phyloP scores from a whole-genome alignment of 2,329 filamentous ascomycete genomes.

The Aspergillus costaricaensis region DNA sequence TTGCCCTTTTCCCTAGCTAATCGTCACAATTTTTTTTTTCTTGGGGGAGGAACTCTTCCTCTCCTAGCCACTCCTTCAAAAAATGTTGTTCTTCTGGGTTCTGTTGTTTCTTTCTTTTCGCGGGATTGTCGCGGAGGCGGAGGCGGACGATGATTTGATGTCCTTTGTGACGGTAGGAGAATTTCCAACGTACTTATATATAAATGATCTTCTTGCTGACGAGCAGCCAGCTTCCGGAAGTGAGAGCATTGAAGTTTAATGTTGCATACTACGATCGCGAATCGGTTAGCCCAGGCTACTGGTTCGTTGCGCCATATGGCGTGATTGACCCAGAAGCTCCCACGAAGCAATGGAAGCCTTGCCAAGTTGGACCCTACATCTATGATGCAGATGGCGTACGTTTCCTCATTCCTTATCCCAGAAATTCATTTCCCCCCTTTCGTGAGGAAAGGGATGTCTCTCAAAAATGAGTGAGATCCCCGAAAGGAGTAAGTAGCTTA shows the following conservation, averaged over 20 bases:
- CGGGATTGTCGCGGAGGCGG: slow-evolving; percentile 25
- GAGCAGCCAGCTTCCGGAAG: slow-evolving; percentile 25
- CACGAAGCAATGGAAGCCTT: slow-evolving; percentile 38
- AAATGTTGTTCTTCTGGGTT: slow-evolving; percentile 29
- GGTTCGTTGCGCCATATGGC: slow-evolving; percentile 51
- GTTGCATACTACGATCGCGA: slow-evolving; percentile 31
- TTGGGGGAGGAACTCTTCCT: slow-evolving; percentile 20
- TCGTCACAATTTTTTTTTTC: background rate
- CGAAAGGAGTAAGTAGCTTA: slow-evolving; percentile 3
- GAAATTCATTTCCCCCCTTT: background rate
- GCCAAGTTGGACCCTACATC: slow-evolving; percentile 52
- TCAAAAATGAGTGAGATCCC: background rate
- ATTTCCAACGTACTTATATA: background rate
- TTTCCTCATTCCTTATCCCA: background rate
- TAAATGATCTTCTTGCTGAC: slow-evolving; percentile 1
- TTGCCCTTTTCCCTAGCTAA: slow-evolving; percentile 10
- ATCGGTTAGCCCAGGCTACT: slow-evolving; percentile 46
- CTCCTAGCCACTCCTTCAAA: slow-evolving; percentile 34
- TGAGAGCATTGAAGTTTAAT: slow-evolving; percentile 30
- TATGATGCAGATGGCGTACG: slow-evolving; percentile 51
- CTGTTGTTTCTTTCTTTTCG: slow-evolving; percentile 27
- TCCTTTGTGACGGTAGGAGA: slow-evolving; percentile 36
- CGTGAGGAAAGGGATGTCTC: background rate
- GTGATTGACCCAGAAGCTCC: slow-evolving; percentile 25
- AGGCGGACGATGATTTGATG: slow-evolving; percentile 35